Percentiles rank a stretch among this genome's conserved stretches.
Conservation (phyloP, 164 flowering plant species). For the Piper longum region DNA sequence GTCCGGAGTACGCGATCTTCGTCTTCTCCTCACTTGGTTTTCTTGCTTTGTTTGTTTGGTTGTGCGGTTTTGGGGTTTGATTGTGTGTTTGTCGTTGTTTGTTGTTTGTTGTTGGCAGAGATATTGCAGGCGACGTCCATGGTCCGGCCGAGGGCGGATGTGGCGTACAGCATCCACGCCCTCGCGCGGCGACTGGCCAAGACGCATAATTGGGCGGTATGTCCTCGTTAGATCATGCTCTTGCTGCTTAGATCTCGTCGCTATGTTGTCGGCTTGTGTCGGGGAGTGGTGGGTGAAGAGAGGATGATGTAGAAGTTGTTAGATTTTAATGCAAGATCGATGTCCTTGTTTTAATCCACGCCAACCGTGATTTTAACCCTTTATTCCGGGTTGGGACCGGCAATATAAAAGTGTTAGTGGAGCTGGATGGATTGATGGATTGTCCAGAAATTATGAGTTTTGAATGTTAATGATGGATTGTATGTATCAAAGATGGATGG, state of each 20-base stretch:
- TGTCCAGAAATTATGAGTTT: too few species aligned
- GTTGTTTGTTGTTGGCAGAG: slow-evolving; percentile 27
- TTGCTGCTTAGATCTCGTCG: background rate
- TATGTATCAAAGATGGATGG: too few species aligned
- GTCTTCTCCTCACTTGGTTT: background rate
- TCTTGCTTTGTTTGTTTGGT: background rate
- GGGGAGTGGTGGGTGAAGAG: too few species aligned
- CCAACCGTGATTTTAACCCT: too few species aligned
- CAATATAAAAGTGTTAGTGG: too few species aligned
- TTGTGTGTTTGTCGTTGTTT: slow-evolving; percentile 1
- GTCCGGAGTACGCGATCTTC: slow-evolving; percentile 51
- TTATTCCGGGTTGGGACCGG: too few species aligned
- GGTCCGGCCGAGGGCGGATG: slow-evolving; percentile 88
- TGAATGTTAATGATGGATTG: too few species aligned
- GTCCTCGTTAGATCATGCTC: background rate
- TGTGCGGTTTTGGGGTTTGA: background rate
- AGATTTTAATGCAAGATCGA: too few species aligned
- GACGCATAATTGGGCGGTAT: slow-evolving; percentile 95
- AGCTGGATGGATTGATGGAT: too few species aligned
- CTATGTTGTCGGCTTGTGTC: too few species aligned
- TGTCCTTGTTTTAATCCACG: too few species aligned
- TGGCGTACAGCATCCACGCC: slow-evolving; percentile 82
- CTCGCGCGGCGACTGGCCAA: slow-evolving; percentile 69
- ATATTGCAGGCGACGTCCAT: slow-evolving; percentile 69
- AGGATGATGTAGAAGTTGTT: too few species aligned